These are phyloP conservation scores for Ceratocystis huliohia DNA, from an alignment of 2,329 filamentous ascomycete genomes.

Conservation along the genomic window DNA sequence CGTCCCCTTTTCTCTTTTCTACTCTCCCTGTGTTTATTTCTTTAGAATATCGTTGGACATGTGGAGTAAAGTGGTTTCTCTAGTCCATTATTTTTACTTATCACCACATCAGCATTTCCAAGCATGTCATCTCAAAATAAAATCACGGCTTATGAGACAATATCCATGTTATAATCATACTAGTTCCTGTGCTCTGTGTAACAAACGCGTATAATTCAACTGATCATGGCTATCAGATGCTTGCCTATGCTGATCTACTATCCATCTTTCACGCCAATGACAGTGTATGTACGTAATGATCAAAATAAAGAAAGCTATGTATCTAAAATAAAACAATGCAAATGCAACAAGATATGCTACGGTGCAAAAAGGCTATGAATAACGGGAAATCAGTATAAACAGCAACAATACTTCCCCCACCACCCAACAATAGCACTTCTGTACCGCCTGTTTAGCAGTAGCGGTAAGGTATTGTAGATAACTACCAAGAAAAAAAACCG, in stretches of 20 bases:
- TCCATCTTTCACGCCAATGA: not conserved
- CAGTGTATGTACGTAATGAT: not conserved
- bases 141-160: slow-evolving; percentile 10
- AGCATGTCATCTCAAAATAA: slow-evolving; percentile 17
- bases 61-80: slow-evolving; percentile 4
- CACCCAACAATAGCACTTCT: not conserved
- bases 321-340: not conserved
- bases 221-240: not conserved
- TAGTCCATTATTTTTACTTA: slow-evolving; percentile 10
- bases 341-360: not conserved
- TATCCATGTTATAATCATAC: not conserved
- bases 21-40: not conserved
- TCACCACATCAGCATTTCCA: slow-evolving; percentile 15
- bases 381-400: not conserved
- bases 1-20: not conserved
- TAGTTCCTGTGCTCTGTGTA: not conserved
- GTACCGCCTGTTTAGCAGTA: not conserved
- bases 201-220: not conserved
- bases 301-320: not conserved
- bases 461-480: not conserved
- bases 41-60: slow-evolving; percentile 1
- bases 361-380: slow-evolving; percentile 1
- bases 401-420: not conserved
- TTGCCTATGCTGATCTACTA: not conserved
- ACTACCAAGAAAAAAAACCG: not conserved